A percentile compares a stretch with the other conserved stretches of the same genome.
Evolutionary conservation across 306 rosid genomes (phyloP).

Genomic region (Trifolium pratense): DNA sequence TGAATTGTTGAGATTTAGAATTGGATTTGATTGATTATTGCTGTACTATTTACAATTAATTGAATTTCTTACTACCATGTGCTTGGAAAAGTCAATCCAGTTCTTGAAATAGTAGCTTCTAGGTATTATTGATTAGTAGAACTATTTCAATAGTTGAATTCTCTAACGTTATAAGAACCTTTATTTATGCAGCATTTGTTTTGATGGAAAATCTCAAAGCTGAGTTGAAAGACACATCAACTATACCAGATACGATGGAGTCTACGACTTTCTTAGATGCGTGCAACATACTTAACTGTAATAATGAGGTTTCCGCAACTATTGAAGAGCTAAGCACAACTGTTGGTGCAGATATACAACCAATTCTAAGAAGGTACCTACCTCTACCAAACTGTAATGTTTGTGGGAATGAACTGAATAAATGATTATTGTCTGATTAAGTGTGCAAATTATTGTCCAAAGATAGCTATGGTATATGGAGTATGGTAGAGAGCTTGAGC

Average conservation of each 20-base stretch:
- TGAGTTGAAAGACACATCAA: constrained; percentile 52
- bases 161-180: constrained; percentile 20
- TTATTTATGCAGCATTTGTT: constrained; percentile 56
- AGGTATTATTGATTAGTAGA: constrained; percentile 4
- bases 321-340: constrained; percentile 57
- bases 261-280: constrained; percentile 49
- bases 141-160: constrained; percentile 21
- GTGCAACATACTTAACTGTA: constrained; percentile 60
- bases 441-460: neutral
- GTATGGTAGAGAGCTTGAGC: neutral
- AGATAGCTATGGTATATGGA: neutral
- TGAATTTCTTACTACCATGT: constrained; percentile 1
- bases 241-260: constrained; percentile 36
- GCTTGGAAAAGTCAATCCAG: constrained; percentile 3
- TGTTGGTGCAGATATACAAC: constrained; percentile 50
- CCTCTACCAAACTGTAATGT: neutral
- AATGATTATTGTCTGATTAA: neutral
- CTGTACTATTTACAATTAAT: neutral
- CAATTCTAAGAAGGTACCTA: constrained; percentile 29
- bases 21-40: neutral
- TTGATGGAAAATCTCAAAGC: constrained; percentile 67
- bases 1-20: neutral
- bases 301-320: constrained; percentile 43
- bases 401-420: constrained; percentile 1
- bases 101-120: neutral